phyloP scores from a whole-genome alignment of 2,329 filamentous ascomycete species.

The Botryotinia narcissicola region DNA sequence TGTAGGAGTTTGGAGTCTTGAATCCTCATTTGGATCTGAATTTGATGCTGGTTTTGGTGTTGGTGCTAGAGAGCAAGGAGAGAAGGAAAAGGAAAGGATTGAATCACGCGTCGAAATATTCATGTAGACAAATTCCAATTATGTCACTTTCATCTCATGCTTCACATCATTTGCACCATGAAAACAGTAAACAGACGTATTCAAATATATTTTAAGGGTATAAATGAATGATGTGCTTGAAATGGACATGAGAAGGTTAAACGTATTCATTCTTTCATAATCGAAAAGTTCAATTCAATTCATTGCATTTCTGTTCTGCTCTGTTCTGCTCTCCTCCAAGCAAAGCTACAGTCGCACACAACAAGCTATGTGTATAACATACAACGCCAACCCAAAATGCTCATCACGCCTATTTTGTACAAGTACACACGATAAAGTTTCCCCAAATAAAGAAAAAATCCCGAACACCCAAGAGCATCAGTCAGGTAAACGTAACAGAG shows the following conservation, averaged over 20 bases:
- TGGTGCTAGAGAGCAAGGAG: not conserved
- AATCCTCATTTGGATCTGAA: not conserved
- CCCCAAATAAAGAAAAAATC: constrained; percentile 12
- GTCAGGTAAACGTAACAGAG: not conserved
- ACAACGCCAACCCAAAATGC: constrained; percentile 20
- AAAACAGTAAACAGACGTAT: not conserved
- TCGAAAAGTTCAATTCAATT: not conserved
- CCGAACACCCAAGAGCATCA: constrained; percentile 19
- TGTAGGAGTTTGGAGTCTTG: not conserved
- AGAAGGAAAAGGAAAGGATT: not conserved
- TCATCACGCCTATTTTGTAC: constrained; percentile 17
- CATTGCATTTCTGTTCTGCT: not conserved
- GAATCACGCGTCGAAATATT: not conserved
- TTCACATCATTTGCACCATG: not conserved
- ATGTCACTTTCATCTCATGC: not conserved
- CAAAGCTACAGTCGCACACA: constrained; percentile 19
- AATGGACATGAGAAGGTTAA: not conserved
- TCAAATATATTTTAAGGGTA: not conserved
- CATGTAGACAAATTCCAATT: not conserved
- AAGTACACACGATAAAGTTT: not conserved
- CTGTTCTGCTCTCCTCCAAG: not conserved
- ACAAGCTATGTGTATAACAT: constrained; percentile 19
- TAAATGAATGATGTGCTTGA: not conserved
- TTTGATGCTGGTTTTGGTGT: not conserved
- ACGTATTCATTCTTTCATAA: not conserved